These are phyloP conservation scores for Apiotrichum veenhuisii DNA, from an alignment of 1,284 basidiomycete species.

Conservation along the genomic window DNA sequence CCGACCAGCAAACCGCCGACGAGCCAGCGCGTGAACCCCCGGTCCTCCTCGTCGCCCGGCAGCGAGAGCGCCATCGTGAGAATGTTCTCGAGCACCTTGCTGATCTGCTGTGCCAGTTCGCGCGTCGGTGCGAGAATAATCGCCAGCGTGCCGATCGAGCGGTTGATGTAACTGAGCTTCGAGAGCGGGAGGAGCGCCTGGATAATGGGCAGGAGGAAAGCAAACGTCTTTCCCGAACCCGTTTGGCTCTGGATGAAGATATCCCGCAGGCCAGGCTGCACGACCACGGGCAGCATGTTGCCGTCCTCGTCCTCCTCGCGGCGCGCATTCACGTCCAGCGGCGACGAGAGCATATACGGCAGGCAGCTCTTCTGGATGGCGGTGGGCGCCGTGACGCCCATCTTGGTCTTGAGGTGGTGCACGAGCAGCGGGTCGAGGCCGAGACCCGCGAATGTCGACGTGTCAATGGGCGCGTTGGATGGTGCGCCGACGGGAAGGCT, in stretches of 20 bases:
- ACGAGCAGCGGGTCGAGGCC: conserved; percentile 78
- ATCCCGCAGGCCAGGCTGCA: conserved; percentile 59
- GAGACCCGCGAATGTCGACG: conserved; percentile 68
- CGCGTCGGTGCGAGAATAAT: conserved; percentile 92
- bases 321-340: conserved; percentile 38
- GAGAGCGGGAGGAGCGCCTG: conserved; percentile 88
- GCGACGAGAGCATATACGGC: conserved; percentile 61
- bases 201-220: conserved; percentile 91
- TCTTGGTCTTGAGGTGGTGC: conserved; percentile 72
- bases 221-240: conserved; percentile 94
- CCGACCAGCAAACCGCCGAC: conserved; percentile 88
- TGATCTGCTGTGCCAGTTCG: conserved; percentile 91
- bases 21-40: conserved; percentile 80
- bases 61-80: conserved; percentile 66
- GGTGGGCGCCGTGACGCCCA: conserved; percentile 81
- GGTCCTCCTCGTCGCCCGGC: conserved; percentile 30
- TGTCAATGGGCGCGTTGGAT: conserved; percentile 79
- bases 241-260: conserved; percentile 96
- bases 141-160: conserved; percentile 81
- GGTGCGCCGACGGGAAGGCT: conserved; percentile 53
- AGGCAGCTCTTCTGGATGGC: conserved; percentile 83
- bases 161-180: conserved; percentile 79
- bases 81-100: conserved; percentile 62
- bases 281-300: background rate
- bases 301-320: conserved; percentile 19